A percentile compares a stretch with the other conserved stretches of the same genome.
phyloP scores from a whole-genome alignment of 805 yeast species.

The Zygosaccharomyces rouxii region DNA sequence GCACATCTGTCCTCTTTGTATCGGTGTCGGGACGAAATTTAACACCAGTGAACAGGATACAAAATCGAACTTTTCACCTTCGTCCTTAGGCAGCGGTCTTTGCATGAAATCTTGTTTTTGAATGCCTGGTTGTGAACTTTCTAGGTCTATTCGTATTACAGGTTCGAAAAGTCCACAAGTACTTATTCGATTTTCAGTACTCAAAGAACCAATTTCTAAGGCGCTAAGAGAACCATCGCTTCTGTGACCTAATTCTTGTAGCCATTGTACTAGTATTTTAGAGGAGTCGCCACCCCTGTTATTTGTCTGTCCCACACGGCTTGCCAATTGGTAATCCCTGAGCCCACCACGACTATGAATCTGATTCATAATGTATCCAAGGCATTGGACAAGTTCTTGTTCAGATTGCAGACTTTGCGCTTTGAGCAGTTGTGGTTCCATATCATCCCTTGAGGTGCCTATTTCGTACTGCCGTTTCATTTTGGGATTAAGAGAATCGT shows the following conservation, averaged over 20 bases:
- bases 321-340: constrained; percentile 75
- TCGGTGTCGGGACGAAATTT: constrained; percentile 77
- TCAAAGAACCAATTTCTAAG: constrained; percentile 80
- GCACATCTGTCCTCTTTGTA: constrained; percentile 75
- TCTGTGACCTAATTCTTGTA: constrained; percentile 37
- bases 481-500: not conserved
- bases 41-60: constrained; percentile 83
- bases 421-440: constrained; percentile 16
- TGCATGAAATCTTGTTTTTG: constrained; percentile 80
- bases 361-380: constrained; percentile 60
- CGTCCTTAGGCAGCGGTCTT: constrained; percentile 51
- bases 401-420: constrained; percentile 17
- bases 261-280: constrained; percentile 70
- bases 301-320: constrained; percentile 73
- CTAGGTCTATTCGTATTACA: constrained; percentile 65
- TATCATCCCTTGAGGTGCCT: constrained; percentile 1
- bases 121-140: constrained; percentile 64
- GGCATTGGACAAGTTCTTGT: constrained; percentile 18
- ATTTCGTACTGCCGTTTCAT: constrained; percentile 12
- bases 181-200: constrained; percentile 63
- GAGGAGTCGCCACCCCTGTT: constrained; percentile 92
- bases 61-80: constrained; percentile 50
- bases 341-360: constrained; percentile 69
- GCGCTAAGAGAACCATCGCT: constrained; percentile 37
- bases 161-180: constrained; percentile 48